A percentile compares a stretch with the other conserved stretches of the same genome.
Evolutionary conservation across 2,329 filamentous ascomycete species (phyloP).

Genomic region (Cytospora piceicola): DNA sequence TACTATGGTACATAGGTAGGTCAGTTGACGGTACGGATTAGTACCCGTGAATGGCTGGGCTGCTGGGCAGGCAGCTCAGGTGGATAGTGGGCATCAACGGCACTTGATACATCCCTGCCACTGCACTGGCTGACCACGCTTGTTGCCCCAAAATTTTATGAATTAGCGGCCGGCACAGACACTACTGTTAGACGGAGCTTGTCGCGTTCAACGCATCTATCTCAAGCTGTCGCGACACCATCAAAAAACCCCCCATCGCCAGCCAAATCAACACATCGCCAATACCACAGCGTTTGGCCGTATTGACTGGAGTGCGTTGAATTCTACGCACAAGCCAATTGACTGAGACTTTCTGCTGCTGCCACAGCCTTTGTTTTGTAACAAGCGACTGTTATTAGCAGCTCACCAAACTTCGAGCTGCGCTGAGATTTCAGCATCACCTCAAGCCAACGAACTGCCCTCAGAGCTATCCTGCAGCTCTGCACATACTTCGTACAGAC

Average conservation of each 20-base stretch:
- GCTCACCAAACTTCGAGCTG: constrained; percentile 1
- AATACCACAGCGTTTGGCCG: constrained; percentile 8
- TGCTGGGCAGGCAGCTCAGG: neutral
- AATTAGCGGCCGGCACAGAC: constrained; percentile 22
- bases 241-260: neutral
- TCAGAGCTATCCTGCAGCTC: neutral
- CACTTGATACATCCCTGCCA: neutral
- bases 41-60: neutral
- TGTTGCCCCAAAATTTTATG: constrained; percentile 21
- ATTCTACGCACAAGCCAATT: neutral
- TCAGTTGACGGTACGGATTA: too few species aligned
- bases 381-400: constrained; percentile 7
- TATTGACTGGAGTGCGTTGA: constrained; percentile 3
- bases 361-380: neutral
- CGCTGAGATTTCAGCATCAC: neutral
- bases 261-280: constrained; percentile 2
- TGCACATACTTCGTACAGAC: neutral
- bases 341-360: neutral
- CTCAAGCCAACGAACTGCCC: neutral
- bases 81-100: neutral
- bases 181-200: constrained; percentile 8
- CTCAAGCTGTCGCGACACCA: constrained; percentile 26
- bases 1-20: too few species aligned
- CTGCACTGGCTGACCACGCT: constrained; percentile 5
- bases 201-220: constrained; percentile 20